Evolutionary conservation across 208 protist species (phyloP).

Genomic region (Wallacemonas collosoma): DNA sequence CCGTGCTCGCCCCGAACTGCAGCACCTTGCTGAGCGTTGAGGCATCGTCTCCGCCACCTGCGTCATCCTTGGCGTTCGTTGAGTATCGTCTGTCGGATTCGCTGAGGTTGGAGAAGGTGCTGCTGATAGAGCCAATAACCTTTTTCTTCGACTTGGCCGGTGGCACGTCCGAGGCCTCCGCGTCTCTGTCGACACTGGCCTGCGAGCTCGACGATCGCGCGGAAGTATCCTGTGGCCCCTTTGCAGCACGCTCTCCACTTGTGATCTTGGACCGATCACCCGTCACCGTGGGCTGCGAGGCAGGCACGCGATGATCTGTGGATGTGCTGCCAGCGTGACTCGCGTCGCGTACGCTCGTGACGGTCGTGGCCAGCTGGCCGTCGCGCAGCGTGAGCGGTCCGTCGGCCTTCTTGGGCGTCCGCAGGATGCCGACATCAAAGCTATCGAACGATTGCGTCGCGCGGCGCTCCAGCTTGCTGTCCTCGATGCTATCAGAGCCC

Average conservation of each 20-base stretch:
- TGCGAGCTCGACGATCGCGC: background rate
- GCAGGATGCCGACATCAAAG: slow-evolving; percentile 13
- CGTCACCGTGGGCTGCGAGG: too few species aligned
- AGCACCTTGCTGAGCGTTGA: slow-evolving; percentile 3
- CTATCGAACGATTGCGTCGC: background rate
- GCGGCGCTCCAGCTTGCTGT: background rate
- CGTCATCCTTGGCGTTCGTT: background rate
- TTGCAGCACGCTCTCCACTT: too few species aligned
- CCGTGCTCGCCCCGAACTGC: background rate
- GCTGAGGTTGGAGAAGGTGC: slow-evolving; percentile 6
- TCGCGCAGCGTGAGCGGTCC: slow-evolving; percentile 7
- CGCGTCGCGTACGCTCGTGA: background rate
- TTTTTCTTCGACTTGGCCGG: background rate
- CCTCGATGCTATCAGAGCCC: background rate
- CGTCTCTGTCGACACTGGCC: background rate
- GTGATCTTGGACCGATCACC: too few species aligned
- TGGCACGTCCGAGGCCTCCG: background rate
- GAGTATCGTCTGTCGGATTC: background rate
- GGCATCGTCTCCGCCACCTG: background rate
- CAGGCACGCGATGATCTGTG: background rate
- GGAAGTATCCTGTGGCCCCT: background rate
- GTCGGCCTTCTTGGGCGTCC: slow-evolving; percentile 12
- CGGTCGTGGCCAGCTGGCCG: background rate
- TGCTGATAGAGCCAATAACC: slow-evolving; percentile 17
- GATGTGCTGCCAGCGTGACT: background rate